Evolutionary conservation across 2,329 filamentous ascomycete species (phyloP).

Genomic region (Zasmidium cellare): DNA sequence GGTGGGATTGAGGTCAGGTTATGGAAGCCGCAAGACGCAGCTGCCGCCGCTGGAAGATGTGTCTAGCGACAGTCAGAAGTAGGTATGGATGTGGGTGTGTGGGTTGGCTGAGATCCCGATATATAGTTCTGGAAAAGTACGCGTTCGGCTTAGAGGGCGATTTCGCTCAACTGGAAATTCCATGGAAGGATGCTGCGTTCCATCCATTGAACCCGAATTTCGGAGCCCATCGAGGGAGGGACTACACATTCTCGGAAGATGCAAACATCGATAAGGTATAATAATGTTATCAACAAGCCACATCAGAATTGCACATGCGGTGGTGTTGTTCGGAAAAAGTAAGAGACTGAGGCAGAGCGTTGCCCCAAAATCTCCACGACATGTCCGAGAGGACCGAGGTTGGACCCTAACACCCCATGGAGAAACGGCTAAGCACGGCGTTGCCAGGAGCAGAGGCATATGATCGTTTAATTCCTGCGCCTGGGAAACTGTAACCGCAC

Average conservation of each 20-base stretch:
- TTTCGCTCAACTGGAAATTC: not conserved
- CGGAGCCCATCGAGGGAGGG: too few relatives aligned
- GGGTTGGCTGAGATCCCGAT: too few relatives aligned
- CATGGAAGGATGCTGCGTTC: not conserved
- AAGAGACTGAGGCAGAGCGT: not conserved
- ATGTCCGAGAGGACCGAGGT: not conserved
- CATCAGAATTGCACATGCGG: too few relatives aligned
- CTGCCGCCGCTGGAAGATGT: not conserved
- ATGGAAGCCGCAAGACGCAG: not conserved
- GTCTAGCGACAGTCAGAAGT: not conserved
- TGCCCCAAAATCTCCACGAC: not conserved
- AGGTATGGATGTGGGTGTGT: not conserved
- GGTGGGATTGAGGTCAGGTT: not conserved
- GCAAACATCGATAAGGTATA: too few relatives aligned
- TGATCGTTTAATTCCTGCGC: not conserved
- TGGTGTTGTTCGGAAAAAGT: not conserved
- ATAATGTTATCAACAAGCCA: too few relatives aligned
- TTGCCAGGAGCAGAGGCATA: not conserved
- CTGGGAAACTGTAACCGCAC: not conserved
- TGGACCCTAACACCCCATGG: not conserved
- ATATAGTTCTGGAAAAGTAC: not conserved
- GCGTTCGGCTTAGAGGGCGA: not conserved
- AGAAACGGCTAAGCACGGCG: conserved; percentile 3
- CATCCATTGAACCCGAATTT: not conserved
- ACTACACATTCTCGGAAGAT: too few relatives aligned